A percentile compares a stretch with the other conserved stretches of the same genome.
Conservation (phyloP, 495 filamentous ascomycete species). For the Cenococcum geophilum region DNA sequence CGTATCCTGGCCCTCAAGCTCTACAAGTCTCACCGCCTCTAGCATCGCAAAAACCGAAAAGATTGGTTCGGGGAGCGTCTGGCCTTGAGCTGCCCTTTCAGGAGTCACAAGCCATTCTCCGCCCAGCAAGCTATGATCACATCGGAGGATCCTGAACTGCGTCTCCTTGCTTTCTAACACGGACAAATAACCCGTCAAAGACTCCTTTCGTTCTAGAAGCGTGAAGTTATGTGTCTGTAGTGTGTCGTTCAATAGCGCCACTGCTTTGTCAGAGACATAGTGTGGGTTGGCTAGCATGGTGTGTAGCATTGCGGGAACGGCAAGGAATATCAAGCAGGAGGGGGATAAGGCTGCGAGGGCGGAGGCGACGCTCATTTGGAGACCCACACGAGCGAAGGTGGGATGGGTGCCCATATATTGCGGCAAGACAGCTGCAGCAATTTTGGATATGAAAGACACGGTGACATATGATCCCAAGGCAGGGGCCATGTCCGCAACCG, state of each 20-base stretch:
- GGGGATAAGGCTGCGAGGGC: slow-evolving; percentile 61
- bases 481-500: slow-evolving; percentile 52
- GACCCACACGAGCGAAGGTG: slow-evolving; percentile 61
- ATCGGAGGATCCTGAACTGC: slow-evolving; percentile 77
- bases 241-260: slow-evolving; percentile 55
- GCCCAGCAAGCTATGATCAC: slow-evolving; percentile 88
- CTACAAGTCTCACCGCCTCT: slow-evolving; percentile 78
- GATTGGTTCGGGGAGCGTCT: slow-evolving; percentile 66
- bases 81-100: slow-evolving; percentile 27
- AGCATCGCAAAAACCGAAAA: slow-evolving; percentile 91
- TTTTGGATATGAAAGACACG: slow-evolving; percentile 57
- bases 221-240: slow-evolving; percentile 52
- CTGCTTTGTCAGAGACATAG: slow-evolving; percentile 48
- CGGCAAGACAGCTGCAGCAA: slow-evolving; percentile 48
- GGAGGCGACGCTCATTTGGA: slow-evolving; percentile 59
- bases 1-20: slow-evolving; percentile 43
- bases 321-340: slow-evolving; percentile 57
- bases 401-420: slow-evolving; percentile 54
- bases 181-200: slow-evolving; percentile 84
- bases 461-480: slow-evolving; percentile 54
- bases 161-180: slow-evolving; percentile 67
- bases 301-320: slow-evolving; percentile 65
- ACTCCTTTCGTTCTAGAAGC: slow-evolving; percentile 74
- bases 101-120: slow-evolving; percentile 77
- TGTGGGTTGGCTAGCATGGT: slow-evolving; percentile 67